Evolutionary conservation across 2,329 filamentous ascomycete genomes (phyloP), one percentile per base, ranked within the genome.

Genomic region (Pleoardoris graminearum): DNA sequence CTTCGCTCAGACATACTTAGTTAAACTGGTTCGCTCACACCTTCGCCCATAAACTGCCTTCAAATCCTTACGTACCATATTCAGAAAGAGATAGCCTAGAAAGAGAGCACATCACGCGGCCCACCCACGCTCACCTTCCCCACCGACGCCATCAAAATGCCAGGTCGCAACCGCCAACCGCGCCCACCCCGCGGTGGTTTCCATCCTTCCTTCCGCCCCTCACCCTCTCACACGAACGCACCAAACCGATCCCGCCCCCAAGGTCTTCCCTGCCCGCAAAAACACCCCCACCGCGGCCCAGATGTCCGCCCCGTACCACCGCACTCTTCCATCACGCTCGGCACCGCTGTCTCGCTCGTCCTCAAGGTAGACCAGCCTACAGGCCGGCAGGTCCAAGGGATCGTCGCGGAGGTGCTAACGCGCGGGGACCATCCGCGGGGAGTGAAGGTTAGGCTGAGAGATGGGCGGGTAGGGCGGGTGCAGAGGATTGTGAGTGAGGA

Each of bases 281-380:
- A 27, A 41, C 87, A 38, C 17, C 27, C 14, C 33, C 23, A 17
- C 32, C 17, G 22, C 29, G 55, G 22, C 47, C 52, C 39, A 22
- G 48, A 58, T 8, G 51, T 57, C 33, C 42, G 55, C n/a, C 51
- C 60, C 30, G 64, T 72, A 7, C 69, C 69, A 3, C 32, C 59
- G 1, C 45, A 56, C 46, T 23, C 58, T 7, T 38, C 54, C 10
- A 50, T 90, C 4, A 79, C 81, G 0, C 80, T 81, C 0, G 88
- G 88, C 30, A 82, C 85, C 3, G 57, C 67, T 3, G 89, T 92
- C 48, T 88, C 85, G 43, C 89, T 93, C 50, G 79, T 92, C 1
- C 79, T 91, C 27, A 93, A 93, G 65, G 79, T 82, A 55, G 89
- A 93, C 71, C 89, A 93, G 68, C 82, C 82, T 1, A 91, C 88